A percentile compares a stretch with the other conserved stretches of the same genome.
Conservation (phyloP, 345 rosid genomes). For the Jatropha curcas region DNA sequence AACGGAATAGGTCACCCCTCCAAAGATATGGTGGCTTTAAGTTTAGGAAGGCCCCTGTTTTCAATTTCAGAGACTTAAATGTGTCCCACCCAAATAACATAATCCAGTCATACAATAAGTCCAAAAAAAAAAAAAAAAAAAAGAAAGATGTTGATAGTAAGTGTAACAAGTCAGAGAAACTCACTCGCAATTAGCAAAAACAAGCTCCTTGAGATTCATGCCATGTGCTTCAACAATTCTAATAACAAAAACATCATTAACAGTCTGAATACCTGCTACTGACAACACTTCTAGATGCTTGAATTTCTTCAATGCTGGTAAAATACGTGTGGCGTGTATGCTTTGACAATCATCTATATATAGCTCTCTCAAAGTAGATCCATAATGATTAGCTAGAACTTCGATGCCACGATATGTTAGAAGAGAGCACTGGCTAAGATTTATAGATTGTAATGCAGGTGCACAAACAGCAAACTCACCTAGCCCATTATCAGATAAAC, state of each 20-base stretch:
- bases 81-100: no score
- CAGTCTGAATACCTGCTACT: constrained; percentile 34
- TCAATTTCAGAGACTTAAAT: no score
- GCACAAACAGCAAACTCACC: constrained; percentile 28
- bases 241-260: constrained; percentile 33
- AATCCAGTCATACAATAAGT: no score
- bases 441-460: constrained; percentile 45
- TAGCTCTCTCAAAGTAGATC: constrained; percentile 45
- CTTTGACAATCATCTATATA: constrained; percentile 47
- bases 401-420: constrained; percentile 38
- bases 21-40: no score
- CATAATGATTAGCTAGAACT: constrained; percentile 25
- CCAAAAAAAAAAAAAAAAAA: constrained; percentile 1
- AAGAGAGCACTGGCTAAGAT: constrained; percentile 46
- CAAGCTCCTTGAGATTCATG: constrained; percentile 42
- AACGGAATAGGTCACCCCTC: no score
- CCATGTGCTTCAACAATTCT: constrained; percentile 27
- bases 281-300: constrained; percentile 41
- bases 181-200: constrained; percentile 26
- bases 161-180: background rate
- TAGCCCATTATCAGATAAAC: constrained; percentile 42
- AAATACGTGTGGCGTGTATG: constrained; percentile 29
- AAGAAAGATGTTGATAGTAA: background rate
- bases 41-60: no score
- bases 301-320: constrained; percentile 36